These are phyloP conservation scores for Phycomyces nitens DNA, from an alignment of 192 early-diverging fungal species.

Conservation along the genomic window DNA sequence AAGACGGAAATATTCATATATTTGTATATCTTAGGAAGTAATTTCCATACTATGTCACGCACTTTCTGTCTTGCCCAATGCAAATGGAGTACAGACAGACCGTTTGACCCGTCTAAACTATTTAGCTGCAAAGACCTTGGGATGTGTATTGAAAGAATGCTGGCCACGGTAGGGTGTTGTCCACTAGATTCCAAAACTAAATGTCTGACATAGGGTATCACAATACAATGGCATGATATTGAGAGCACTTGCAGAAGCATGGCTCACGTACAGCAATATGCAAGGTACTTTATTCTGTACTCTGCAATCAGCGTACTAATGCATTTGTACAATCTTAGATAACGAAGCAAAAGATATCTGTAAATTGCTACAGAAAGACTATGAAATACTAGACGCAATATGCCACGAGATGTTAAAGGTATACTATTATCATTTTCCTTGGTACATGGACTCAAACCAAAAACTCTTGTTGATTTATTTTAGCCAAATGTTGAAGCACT, in stretches of 20 bases:
- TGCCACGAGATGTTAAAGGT: conserved; percentile 9
- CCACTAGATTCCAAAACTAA: neutral
- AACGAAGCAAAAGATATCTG: neutral
- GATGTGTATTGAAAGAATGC: neutral
- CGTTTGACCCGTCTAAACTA: neutral
- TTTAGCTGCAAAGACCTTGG: neutral
- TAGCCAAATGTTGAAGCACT: no score
- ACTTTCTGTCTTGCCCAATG: neutral
- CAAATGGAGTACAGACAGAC: neutral
- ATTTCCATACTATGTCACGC: conserved; percentile 5
- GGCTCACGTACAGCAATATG: neutral
- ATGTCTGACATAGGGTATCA: neutral
- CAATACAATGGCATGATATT: conserved; percentile 11
- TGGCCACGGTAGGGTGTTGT: conserved; percentile 13
- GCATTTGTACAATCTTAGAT: neutral
- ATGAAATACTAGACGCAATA: conserved; percentile 2
- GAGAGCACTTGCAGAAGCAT: conserved; percentile 14
- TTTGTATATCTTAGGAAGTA: no score
- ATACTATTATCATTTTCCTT: neutral
- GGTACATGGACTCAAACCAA: no score
- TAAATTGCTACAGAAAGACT: conserved; percentile 6
- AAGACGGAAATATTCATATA: no score
- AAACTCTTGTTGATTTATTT: no score
- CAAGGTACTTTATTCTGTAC: conserved; percentile 1
- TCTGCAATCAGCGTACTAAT: neutral